Evolutionary conservation across 2,329 filamentous ascomycete genomes (phyloP).

Genomic region (Stachybotrys chartarum): DNA sequence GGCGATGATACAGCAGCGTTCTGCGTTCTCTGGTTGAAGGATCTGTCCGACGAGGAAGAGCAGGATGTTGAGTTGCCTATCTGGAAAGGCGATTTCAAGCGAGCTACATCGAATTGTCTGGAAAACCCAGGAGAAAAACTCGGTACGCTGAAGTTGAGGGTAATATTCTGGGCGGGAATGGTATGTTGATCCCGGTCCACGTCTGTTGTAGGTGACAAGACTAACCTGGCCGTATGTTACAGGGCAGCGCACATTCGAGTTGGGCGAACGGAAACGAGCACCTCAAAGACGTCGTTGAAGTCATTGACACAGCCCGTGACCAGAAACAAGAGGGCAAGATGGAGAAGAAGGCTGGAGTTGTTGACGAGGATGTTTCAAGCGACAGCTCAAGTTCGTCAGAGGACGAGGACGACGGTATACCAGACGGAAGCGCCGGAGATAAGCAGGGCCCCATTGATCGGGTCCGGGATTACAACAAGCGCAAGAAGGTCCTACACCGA

Average conservation of each 20-base stretch:
- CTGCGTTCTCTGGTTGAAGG: constrained; percentile 59
- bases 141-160: constrained; percentile 33
- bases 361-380: constrained; percentile 22
- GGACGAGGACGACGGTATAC: constrained; percentile 23
- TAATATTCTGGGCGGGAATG: constrained; percentile 28
- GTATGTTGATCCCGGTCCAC: constrained; percentile 11
- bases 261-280: constrained; percentile 27
- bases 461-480: constrained; percentile 52
- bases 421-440: constrained; percentile 28
- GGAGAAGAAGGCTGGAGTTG: constrained; percentile 27
- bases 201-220: background rate
- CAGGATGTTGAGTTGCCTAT: constrained; percentile 51
- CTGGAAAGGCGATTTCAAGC: constrained; percentile 51
- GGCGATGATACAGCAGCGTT: constrained; percentile 54
- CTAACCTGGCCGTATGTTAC: constrained; percentile 1
- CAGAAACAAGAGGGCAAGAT: constrained; percentile 20
- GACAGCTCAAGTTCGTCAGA: constrained; percentile 15
- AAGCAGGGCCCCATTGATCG: constrained; percentile 40
- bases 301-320: constrained; percentile 35
- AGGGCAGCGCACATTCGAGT: constrained; percentile 27
- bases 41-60: constrained; percentile 62
- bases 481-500: constrained; percentile 54
- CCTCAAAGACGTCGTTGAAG: constrained; percentile 33
- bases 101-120: constrained; percentile 38
- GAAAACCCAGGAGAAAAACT: constrained; percentile 39